A percentile compares a stretch with the other conserved stretches of the same genome.
Conservation (phyloP, 768 basidiomycete species). For the Psilocybe azurescens region DNA sequence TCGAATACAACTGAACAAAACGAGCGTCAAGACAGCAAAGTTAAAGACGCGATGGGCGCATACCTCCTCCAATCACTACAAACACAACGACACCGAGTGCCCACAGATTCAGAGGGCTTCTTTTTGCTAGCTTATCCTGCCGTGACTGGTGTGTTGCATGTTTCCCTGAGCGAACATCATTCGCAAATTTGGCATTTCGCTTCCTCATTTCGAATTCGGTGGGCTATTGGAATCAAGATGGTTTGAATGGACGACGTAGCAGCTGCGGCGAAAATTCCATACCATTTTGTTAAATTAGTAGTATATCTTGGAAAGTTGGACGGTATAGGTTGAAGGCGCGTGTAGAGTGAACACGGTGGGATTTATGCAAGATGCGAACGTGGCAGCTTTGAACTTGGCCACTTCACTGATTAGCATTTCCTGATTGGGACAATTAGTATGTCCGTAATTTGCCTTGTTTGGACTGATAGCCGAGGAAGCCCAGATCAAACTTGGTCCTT, state of each 20-base stretch:
- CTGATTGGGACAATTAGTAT: slow-evolving; percentile 12
- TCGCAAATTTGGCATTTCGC: slow-evolving; percentile 82
- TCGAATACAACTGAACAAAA: slow-evolving; percentile 73
- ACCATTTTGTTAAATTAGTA: slow-evolving; percentile 32
- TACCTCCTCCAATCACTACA: slow-evolving; percentile 82
- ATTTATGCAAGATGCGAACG: slow-evolving; percentile 26
- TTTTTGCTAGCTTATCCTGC: slow-evolving; percentile 71
- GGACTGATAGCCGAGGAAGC: background rate
- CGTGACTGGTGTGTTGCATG: slow-evolving; percentile 75
- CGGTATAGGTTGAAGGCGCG: slow-evolving; percentile 19
- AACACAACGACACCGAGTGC: slow-evolving; percentile 77
- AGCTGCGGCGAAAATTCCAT: background rate
- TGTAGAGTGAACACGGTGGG: slow-evolving; percentile 14
- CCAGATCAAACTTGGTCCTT: background rate
- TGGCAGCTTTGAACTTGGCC: slow-evolving; percentile 23
- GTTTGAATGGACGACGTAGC: slow-evolving; percentile 1
- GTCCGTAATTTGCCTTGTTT: background rate
- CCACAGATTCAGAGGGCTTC: slow-evolving; percentile 78
- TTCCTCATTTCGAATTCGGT: slow-evolving; percentile 84
- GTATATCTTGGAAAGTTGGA: slow-evolving; percentile 9
- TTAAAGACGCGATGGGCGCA: slow-evolving; percentile 27
- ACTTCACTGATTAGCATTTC: slow-evolving; percentile 15
- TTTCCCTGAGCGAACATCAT: slow-evolving; percentile 74
- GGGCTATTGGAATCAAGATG: slow-evolving; percentile 48
- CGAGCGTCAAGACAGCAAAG: slow-evolving; percentile 8